phyloP scores from a whole-genome alignment of 1,284 basidiomycete genomes.

The Leucocoprinus gongylophorus region DNA sequence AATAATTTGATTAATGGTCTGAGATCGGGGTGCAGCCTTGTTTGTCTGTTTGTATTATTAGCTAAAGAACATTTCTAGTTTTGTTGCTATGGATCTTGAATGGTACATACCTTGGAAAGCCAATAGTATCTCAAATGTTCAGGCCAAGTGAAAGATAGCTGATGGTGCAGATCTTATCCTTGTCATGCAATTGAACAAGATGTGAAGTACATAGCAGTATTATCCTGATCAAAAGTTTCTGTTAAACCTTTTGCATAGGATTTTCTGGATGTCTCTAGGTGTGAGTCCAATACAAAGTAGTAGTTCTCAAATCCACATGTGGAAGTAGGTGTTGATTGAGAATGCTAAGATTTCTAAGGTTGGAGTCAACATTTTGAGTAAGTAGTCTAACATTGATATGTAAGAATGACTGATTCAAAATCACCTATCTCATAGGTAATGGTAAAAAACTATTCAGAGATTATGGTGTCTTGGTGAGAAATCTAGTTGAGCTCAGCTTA shows the following conservation, averaged over 20 bases:
- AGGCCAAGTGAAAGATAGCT: slow-evolving; percentile 34
- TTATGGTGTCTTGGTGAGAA: slow-evolving; percentile 44
- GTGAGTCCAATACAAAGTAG: background rate
- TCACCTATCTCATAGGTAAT: slow-evolving; percentile 37
- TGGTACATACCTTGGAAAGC: slow-evolving; percentile 39
- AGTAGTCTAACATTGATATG: slow-evolving; percentile 13
- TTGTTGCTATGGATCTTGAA: slow-evolving; percentile 57
- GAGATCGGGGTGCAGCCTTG: slow-evolving; percentile 16
- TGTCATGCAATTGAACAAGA: slow-evolving; percentile 49
- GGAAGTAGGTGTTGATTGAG: slow-evolving; percentile 39
- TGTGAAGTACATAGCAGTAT: slow-evolving; percentile 38
- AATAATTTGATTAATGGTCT: slow-evolving; percentile 25
- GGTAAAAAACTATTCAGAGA: slow-evolving; percentile 55
- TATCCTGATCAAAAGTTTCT: background rate
- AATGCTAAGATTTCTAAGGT: slow-evolving; percentile 38
- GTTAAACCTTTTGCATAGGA: slow-evolving; percentile 15
- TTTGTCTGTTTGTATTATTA: background rate
- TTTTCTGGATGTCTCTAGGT: slow-evolving; percentile 28
- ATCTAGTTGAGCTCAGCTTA: slow-evolving; percentile 50
- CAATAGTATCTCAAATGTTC: slow-evolving; percentile 16
- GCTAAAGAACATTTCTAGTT: slow-evolving; percentile 24
- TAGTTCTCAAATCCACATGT: background rate
- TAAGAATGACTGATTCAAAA: background rate
- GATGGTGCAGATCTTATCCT: slow-evolving; percentile 40
- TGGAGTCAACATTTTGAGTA: slow-evolving; percentile 57